Evolutionary conservation across 805 yeast genomes (phyloP).

Genomic region (Ogataea neopini): DNA sequence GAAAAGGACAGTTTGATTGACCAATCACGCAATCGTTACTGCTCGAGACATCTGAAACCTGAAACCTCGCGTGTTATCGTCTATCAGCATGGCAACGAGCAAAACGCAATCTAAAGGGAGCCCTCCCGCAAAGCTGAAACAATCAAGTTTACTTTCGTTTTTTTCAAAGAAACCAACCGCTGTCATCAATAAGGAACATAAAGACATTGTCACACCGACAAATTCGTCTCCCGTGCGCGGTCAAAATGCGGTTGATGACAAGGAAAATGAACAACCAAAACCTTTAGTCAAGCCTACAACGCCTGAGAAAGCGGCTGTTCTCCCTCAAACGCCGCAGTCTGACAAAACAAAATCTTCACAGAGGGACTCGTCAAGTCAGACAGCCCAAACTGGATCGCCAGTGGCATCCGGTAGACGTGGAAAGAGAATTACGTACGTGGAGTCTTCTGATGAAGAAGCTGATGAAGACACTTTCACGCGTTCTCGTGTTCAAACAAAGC

Average conservation of each 20-base stretch:
- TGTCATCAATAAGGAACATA: not conserved
- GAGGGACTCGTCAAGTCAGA: not conserved
- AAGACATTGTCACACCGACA: constrained; percentile 26
- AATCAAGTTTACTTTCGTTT: constrained; percentile 35
- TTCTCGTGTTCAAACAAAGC: constrained; percentile 2
- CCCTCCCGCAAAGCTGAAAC: constrained; percentile 20
- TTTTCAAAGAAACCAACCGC: constrained; percentile 18
- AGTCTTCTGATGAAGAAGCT: constrained; percentile 18
- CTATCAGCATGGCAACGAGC: not conserved
- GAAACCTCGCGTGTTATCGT: not conserved
- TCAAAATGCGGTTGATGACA: constrained; percentile 5
- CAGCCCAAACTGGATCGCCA: constrained; percentile 8
- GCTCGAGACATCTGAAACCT: not conserved
- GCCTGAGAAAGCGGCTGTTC: constrained; percentile 1
- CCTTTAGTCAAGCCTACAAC: not conserved
- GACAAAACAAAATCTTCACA: not conserved
- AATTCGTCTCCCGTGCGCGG: constrained; percentile 27
- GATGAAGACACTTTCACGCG: constrained; percentile 10
- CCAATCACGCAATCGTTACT: too few relatives aligned
- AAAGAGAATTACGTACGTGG: constrained; percentile 20
- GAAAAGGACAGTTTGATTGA: too few relatives aligned
- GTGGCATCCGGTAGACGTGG: constrained; percentile 14
- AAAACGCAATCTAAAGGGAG: constrained; percentile 3
- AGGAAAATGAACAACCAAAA: constrained; percentile 10
- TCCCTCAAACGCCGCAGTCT: constrained; percentile 17